Evolutionary conservation across 805 yeast genomes (phyloP).

Genomic region (Saccharomycodes ludwigii): DNA sequence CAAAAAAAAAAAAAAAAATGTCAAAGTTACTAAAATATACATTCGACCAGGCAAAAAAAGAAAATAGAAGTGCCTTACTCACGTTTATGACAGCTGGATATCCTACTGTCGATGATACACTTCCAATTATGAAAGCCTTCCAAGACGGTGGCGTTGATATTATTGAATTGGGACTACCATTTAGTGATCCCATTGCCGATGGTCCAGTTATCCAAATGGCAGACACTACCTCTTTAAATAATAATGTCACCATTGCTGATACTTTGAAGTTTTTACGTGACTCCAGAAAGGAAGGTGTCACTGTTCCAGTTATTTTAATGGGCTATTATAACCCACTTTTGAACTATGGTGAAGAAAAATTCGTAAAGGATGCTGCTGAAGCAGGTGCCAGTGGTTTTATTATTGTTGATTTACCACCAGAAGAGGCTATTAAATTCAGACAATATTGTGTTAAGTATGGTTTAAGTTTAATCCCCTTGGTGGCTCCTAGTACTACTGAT

Average conservation of each 20-base stretch:
- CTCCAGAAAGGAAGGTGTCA: constrained; percentile 76
- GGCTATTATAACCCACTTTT: constrained; percentile 95
- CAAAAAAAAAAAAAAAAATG: constrained; percentile 12
- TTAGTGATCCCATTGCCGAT: constrained; percentile 97
- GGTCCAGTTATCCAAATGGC: constrained; percentile 95
- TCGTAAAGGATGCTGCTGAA: constrained; percentile 62
- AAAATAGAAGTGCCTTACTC: constrained; percentile 75
- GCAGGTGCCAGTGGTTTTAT: constrained; percentile 95
- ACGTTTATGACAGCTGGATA: constrained; percentile 92
- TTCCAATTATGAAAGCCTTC: constrained; percentile 74
- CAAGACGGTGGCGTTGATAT: constrained; percentile 94
- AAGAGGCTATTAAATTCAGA: constrained; percentile 87
- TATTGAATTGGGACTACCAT: constrained; percentile 91
- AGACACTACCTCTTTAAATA: constrained; percentile 67
- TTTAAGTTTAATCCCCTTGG: constrained; percentile 79
- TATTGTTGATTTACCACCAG: constrained; percentile 94
- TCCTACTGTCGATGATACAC: constrained; percentile 79
- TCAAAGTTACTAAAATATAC: constrained; percentile 34
- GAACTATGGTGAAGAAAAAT: constrained; percentile 76
- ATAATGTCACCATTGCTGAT: constrained; percentile 62
- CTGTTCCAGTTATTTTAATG: constrained; percentile 85
- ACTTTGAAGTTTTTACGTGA: constrained; percentile 58
- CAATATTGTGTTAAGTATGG: constrained; percentile 53
- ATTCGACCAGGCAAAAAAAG: constrained; percentile 42
- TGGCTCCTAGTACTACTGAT: constrained; percentile 94